Percentiles rank a stretch among this genome's conserved stretches.
Conservation (phyloP, 495 filamentous ascomycete species). For the Penicillium samsonianum region DNA sequence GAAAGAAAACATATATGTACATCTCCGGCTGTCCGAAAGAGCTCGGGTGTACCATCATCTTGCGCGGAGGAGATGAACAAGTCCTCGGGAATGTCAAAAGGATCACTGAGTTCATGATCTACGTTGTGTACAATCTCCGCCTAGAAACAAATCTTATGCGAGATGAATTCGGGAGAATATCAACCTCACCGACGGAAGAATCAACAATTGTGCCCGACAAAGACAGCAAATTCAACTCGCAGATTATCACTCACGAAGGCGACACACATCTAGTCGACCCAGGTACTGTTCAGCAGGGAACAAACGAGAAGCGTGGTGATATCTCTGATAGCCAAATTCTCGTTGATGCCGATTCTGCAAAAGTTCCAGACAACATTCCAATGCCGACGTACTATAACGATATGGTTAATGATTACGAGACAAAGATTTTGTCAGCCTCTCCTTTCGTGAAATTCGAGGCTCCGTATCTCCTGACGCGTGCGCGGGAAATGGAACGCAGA, state of each 20-base stretch:
- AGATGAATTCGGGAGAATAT: constrained; percentile 90
- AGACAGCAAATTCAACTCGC: constrained; percentile 4
- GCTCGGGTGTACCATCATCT: constrained; percentile 92
- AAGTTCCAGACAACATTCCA: constrained; percentile 78
- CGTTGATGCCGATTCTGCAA: constrained; percentile 47
- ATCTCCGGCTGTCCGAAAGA: constrained; percentile 90
- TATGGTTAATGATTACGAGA: constrained; percentile 89
- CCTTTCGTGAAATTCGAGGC: constrained; percentile 95
- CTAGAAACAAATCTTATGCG: constrained; percentile 95
- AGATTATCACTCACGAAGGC: not conserved
- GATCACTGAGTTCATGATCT: constrained; percentile 98
- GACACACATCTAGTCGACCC: constrained; percentile 6
- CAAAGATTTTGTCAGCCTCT: constrained; percentile 90
- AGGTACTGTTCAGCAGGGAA: constrained; percentile 12
- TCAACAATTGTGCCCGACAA: constrained; percentile 15
- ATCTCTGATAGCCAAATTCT: constrained; percentile 18
- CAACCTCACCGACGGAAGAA: constrained; percentile 56
- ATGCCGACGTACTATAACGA: constrained; percentile 92
- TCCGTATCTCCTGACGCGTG: constrained; percentile 88
- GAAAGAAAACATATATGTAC: constrained; percentile 94
- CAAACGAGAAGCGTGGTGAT: constrained; percentile 23
- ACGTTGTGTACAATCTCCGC: constrained; percentile 96
- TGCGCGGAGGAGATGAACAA: constrained; percentile 75
- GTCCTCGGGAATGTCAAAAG: constrained; percentile 78
- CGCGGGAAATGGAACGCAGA: constrained; percentile 84